phyloP scores from a whole-genome alignment of 2,329 filamentous ascomycete species.

The Pezicula neosporulosa region DNA sequence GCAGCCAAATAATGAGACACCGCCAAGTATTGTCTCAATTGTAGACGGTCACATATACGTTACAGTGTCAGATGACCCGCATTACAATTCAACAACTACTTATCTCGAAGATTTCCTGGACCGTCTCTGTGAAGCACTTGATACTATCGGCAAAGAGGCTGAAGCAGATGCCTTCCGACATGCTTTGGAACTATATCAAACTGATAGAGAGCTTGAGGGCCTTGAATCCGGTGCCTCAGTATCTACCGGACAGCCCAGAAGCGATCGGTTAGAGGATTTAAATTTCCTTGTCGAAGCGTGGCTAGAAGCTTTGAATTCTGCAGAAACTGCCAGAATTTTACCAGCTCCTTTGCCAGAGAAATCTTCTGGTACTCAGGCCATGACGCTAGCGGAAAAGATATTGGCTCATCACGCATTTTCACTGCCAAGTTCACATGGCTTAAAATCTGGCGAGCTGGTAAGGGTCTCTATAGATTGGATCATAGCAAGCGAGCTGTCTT shows the following conservation, averaged over 20 bases:
- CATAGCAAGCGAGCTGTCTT: constrained; percentile 3
- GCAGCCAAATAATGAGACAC: background rate
- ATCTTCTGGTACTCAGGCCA: background rate
- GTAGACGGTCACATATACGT: background rate
- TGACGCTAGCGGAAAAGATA: constrained; percentile 1
- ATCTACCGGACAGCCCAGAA: background rate
- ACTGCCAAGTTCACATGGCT: background rate
- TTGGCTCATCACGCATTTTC: constrained; percentile 2
- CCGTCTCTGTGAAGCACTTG: background rate
- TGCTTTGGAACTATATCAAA: background rate
- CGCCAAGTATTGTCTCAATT: background rate
- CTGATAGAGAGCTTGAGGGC: background rate
- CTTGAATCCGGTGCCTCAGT: background rate
- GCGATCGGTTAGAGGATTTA: background rate
- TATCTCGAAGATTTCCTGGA: background rate
- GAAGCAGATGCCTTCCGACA: constrained; percentile 1
- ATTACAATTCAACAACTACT: background rate
- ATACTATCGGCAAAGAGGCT: background rate
- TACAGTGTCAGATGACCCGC: background rate
- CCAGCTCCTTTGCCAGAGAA: background rate
- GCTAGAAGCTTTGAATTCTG: constrained; percentile 1
- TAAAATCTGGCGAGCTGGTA: constrained; percentile 1
- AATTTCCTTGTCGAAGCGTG: constrained; percentile 1
- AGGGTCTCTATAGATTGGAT: constrained; percentile 1
- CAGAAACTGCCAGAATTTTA: background rate